Evolutionary conservation across 1,284 basidiomycete species (phyloP).

Genomic region (Cutaneotrichosporon daszewskae): DNA sequence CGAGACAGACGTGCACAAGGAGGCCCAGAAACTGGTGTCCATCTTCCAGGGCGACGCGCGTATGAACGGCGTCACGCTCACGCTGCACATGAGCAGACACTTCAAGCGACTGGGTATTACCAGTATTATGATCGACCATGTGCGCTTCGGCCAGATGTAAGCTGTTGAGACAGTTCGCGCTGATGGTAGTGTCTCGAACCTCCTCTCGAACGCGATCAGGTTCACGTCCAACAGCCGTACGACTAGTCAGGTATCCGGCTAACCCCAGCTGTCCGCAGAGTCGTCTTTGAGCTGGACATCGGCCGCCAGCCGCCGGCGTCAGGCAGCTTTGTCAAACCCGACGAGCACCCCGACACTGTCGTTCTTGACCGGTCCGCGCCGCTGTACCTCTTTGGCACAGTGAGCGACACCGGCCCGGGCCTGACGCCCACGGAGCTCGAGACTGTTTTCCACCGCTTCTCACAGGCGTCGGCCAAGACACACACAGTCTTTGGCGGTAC

Average conservation of each 20-base stretch:
- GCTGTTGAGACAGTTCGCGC: neutral
- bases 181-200: slow-evolving; percentile 20
- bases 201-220: slow-evolving; percentile 25
- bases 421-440: slow-evolving; percentile 22
- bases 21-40: slow-evolving; percentile 27
- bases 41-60: slow-evolving; percentile 41
- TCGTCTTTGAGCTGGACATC: slow-evolving; percentile 17
- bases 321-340: slow-evolving; percentile 9
- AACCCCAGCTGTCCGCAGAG: neutral
- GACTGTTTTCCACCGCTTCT: slow-evolving; percentile 29
- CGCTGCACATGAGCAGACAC: slow-evolving; percentile 1
- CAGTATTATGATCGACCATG: slow-evolving; percentile 23
- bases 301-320: slow-evolving; percentile 14
- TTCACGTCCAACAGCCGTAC: slow-evolving; percentile 16
- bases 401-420: slow-evolving; percentile 29
- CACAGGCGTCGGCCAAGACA: slow-evolving; percentile 24
- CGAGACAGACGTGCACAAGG: slow-evolving; percentile 29
- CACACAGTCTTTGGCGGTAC: slow-evolving; percentile 30
- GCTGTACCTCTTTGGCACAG: neutral
- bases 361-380: slow-evolving; percentile 10
- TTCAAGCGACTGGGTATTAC: slow-evolving; percentile 8
- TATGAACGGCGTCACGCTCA: slow-evolving; percentile 32
- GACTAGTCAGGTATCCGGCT: slow-evolving; percentile 11
- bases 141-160: slow-evolving; percentile 25
- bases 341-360: neutral